Evolutionary conservation across 106 monocot genomes (phyloP).

Genomic region (Alisma plantagoaquatica): DNA sequence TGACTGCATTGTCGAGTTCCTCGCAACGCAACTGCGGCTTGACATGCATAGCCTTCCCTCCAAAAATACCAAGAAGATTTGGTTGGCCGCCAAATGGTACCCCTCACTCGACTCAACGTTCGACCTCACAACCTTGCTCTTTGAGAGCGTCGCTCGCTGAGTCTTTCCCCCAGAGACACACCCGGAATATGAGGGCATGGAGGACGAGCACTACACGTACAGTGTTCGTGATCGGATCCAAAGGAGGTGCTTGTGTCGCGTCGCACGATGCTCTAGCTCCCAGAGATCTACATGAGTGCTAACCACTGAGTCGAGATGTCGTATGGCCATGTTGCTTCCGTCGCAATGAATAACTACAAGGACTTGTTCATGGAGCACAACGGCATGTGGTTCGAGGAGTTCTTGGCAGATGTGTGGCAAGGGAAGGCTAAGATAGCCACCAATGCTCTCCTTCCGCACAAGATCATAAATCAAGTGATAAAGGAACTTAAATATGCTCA

Average conservation of each 20-base stretch:
- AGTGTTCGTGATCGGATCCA: constrained; percentile 46
- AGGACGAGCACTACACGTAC: no score
- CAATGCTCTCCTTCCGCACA: constrained; percentile 58
- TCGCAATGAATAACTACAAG: constrained; percentile 78
- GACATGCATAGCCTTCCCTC: constrained; percentile 24
- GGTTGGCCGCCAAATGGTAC: constrained; percentile 65
- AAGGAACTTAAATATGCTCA: no score
- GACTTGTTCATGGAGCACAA: constrained; percentile 49
- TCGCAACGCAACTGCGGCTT: constrained; percentile 24
- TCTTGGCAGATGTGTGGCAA: constrained; percentile 26
- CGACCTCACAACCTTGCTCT: constrained; percentile 49
- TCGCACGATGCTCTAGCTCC: constrained; percentile 39
- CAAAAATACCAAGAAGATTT: constrained; percentile 18
- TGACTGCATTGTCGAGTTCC: constrained; percentile 32
- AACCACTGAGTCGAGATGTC: constrained; percentile 34
- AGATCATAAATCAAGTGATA: no score
- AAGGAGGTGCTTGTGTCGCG: constrained; percentile 54
- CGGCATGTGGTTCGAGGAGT: constrained; percentile 27
- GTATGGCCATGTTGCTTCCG: constrained; percentile 67
- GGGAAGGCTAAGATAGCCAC: constrained; percentile 65
- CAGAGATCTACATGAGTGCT: constrained; percentile 57
- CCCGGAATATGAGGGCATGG: no score
- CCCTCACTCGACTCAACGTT: constrained; percentile 26
- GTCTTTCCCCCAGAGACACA: constrained; percentile 44
- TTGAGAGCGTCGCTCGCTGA: constrained; percentile 47